These are phyloP conservation scores for Clitopilus hobsonii DNA, from an alignment of 768 basidiomycete genomes.

Conservation along the genomic window DNA sequence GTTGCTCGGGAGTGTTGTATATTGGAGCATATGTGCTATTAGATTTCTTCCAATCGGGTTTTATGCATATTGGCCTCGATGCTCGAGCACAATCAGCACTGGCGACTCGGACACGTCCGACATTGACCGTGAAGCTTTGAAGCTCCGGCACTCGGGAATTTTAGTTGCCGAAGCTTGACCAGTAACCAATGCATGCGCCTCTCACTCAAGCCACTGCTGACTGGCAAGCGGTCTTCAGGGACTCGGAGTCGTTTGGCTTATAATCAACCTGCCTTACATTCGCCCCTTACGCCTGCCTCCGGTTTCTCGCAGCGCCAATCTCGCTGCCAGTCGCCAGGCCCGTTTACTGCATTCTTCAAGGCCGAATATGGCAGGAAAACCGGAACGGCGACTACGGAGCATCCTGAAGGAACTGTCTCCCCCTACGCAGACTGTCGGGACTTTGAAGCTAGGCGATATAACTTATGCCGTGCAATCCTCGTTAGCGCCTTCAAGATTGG, in stretches of 20 bases:
- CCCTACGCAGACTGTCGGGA: slow-evolving; percentile 40
- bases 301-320: neutral
- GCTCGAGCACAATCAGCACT: too few relatives aligned
- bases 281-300: neutral
- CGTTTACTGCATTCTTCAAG: neutral
- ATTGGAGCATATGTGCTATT: too few relatives aligned
- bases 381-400: slow-evolving; percentile 44
- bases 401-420: slow-evolving; percentile 41
- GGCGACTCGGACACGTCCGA: too few relatives aligned
- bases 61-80: too few relatives aligned
- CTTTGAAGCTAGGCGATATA: slow-evolving; percentile 52
- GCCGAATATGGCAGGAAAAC: slow-evolving; percentile 7
- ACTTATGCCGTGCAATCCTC: slow-evolving; percentile 49
- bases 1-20: too few relatives aligned
- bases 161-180: neutral
- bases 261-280: neutral
- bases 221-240: neutral
- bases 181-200: neutral
- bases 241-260: neutral
- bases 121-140: too few relatives aligned
- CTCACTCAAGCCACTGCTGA: neutral
- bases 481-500: slow-evolving; percentile 41
- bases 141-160: neutral
- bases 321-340: neutral
- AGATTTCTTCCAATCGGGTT: too few relatives aligned